Evolutionary conservation across 495 filamentous ascomycete species (phyloP), one percentile per base, ranked within the genome.

Genomic region (Daldinia bambusicola): DNA sequence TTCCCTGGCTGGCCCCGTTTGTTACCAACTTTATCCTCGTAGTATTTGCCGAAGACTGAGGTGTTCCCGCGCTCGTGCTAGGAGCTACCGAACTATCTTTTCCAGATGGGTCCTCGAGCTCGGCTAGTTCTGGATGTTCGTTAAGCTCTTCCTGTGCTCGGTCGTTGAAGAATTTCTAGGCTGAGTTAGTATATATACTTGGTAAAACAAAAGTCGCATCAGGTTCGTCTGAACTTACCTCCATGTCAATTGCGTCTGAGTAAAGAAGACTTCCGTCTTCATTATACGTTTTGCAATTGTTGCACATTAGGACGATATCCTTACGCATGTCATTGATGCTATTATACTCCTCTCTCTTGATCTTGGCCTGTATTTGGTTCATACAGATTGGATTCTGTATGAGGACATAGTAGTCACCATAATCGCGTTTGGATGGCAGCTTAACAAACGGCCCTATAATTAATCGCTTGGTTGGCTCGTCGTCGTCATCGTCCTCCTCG

Each of bases 381-480:
- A 98, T 96, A 66, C 90, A 92, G 76, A 99, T 97, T 0, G 95
- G 95, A 32, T 90, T 89, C 71, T 89, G 87, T 77, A 98, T 98
- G 78, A 98, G 88, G 78, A 92, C 81, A 79, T 98, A 98, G 78
- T 99, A 99, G 72, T 98, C 94, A 6, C 92, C 90, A 77, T 95
- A 98, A 31, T 91, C 87, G 16, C 88, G 89, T 79, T 91, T 94
- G n/a, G 92, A 89, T 18, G 95, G 94, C 16, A 97, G 85, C 74
- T 93, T 93, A 79, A 98, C 86, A 79, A 99, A 99, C 0, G 95
- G 95, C 41, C 94, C 95, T 59, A 97, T 98, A 77, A 98, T 91
- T 20, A 92, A 83, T 58, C 94, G 92, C 53, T 88, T 84, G 16
- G 75, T 69, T 14, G 81, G 80, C 31, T 76, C 82, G 14, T 82